phyloP scores from a whole-genome alignment of 192 early-diverging fungal species.

The Backusella morwellensis region DNA sequence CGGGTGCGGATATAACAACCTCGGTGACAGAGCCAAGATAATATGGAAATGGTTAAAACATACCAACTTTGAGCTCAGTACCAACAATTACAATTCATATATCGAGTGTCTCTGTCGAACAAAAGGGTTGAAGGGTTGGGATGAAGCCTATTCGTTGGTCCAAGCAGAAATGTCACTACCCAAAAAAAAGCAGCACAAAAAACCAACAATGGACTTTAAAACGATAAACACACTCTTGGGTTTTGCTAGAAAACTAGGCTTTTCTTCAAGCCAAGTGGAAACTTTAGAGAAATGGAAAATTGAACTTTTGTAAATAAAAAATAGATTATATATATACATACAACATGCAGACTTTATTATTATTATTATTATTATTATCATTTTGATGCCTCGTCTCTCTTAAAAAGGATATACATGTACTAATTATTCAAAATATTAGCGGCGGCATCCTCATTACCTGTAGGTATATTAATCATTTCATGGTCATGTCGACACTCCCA shows the following conservation, averaged over 20 bases:
- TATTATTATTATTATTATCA: background rate
- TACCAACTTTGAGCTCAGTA: constrained; percentile 24
- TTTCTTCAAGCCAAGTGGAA: constrained; percentile 8
- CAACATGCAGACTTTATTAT: background rate
- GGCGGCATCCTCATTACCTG: constrained; percentile 7
- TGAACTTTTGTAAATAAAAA: background rate
- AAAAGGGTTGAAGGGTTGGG: constrained; percentile 9
- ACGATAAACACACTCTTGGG: constrained; percentile 33
- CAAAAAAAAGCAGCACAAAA: background rate
- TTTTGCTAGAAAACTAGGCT: constrained; percentile 26
- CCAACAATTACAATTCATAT: constrained; percentile 41
- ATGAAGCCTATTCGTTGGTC: constrained; percentile 12
- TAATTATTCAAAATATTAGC: constrained; percentile 8
- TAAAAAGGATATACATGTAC: background rate
- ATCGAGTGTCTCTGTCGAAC: constrained; percentile 41
- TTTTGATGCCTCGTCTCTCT: background rate
- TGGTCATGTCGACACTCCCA: constrained; percentile 68
- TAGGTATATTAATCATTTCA: constrained; percentile 36
- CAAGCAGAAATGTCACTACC: constrained; percentile 22
- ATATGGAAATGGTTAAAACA: constrained; percentile 38
- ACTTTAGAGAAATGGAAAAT: constrained; percentile 3
- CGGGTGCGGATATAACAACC: constrained; percentile 34
- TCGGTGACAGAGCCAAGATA: background rate
- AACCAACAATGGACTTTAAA: constrained; percentile 14
- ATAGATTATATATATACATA: background rate